Evolutionary conservation across 805 yeast species (phyloP), one percentile per base, ranked within the genome.

Genomic region (Kurtzmaniella cleridarum): DNA sequence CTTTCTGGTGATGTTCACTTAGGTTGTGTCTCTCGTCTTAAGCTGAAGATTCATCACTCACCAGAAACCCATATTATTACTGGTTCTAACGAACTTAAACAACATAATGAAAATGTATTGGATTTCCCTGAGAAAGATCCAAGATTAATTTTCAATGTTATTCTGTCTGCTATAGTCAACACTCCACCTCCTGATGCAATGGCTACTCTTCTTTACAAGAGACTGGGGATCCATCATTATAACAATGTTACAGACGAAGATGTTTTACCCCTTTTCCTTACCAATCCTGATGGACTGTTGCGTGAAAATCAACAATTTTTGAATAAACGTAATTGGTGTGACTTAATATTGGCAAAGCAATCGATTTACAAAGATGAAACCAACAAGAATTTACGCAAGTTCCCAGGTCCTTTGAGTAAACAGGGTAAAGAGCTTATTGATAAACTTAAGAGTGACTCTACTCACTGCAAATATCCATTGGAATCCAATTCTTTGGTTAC

Each of bases 1-100:
- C 66, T 91, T 17, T 76, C 90, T 11, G 98, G 98, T 24, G 98
- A 91, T 55, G 98, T 93, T 32, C 98, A 93, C 62, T 68, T 91
- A 47, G 82, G 93, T 40, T 84, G 90, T 33, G 61, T 90, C 41
- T 95, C 96, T 10, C 69, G 95, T 48, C 75, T 91, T 61, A 75
- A 75, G 51, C 62, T 88, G 6, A 73, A 75, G 49, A 46, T 69
- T 36, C 76, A 73, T 52, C 58, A 62, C 41, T 71, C 67, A 35
- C 71, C 51, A 3, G 64, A 71, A 47, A 46, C 67, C 14, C 52
- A 62, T 30, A 47, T 57, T 23, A 56, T 64, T 16, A 35, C 43
- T 24, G 52, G 53, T 5, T 33, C 39, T 7, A 57, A 54, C 3
- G 56, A 60, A 18, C 50, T 62, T 32, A 54, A 57, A n/a, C 60